Evolutionary conservation across 2,329 filamentous ascomycete species (phyloP), one percentile per base, ranked within the genome.

Genomic region (Sclerotinia sclerotiorum): DNA sequence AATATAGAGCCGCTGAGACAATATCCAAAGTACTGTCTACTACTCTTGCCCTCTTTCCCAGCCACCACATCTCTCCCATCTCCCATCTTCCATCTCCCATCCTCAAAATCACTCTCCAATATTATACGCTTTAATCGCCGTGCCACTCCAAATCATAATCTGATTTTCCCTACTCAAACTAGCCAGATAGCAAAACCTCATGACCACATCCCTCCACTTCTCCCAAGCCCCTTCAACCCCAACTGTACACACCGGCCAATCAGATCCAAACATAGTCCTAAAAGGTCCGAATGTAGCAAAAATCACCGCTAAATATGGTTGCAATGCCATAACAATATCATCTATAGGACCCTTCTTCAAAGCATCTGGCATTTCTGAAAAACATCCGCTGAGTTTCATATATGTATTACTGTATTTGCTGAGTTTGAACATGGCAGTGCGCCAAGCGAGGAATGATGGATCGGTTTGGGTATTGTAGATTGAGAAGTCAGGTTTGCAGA

Each of bases 221-320:
- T 81, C 80, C 93, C 93, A 97, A 44, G 91, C 88, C 29, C 76
- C 76, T 39, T 77, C 73, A 55, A 82, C 80, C 0, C 86, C 86
- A 46, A 92, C 81, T 71, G 92, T 94, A 80, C 93, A 97, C 0
- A 97, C 90, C 2, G 94, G 94, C 94, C 94, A 98, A 79, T 97
- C 93, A 72, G 90, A 94, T 32, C 90, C 94, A 79, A 95, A 97
- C 89, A 98, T 93, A 77, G 95, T 84, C 71, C 92, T 84, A 29
- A 82, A 77, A 0, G 90, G 81, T 1, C 90, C 88, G 76, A 97
- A 97, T 1, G 85, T 85, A 39, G 88, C 85, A 65, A 96, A 85
- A 0, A 94, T 81, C 65, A 90, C 86, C 70, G 88, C 85, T 2
- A 92, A 84, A 89, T 92, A 96, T 32, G 89, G 88, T 69, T 85